Evolutionary conservation across 2,329 filamentous ascomycete genomes (phyloP), one percentile per base, ranked within the genome.

Genomic region (Xylariaceae sp.): DNA sequence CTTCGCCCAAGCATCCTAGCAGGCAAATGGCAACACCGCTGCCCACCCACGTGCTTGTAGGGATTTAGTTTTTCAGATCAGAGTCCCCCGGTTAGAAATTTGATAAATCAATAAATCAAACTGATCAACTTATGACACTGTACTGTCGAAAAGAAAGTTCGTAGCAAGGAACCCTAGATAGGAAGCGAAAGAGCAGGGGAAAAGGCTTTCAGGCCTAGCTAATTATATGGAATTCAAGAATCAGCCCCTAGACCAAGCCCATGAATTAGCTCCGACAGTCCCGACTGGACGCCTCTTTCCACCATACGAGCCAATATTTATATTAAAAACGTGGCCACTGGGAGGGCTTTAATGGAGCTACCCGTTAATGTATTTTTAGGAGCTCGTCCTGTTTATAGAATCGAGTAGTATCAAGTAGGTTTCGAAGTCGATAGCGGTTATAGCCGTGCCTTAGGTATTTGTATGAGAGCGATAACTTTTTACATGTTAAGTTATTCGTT

Each of bases 21-120:
- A 30, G 24, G 24, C 29, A 42, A 24, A 6, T 15, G 10, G 16
- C 44, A 39, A 29, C 44, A 21, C 44, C 18, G 36, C 13, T 43
- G 18, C 26, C 21, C 16, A 33, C 30, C 53, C 53, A 55, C 47
- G 47, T 55, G 53, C 53, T 29, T 40, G 52, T 55, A 51, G 37
- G 46, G 52, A 36, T 55, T 29, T 35, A 18, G 11, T 27, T 39
- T 16, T 35, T 26, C 21, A 27, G n/a, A 42, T 21, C 37, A 39
- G 46, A 44, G 21, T 23, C 21, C 32, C 39, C 40, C 24, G 43
- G 15, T 41, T 27, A 45, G 20, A 16, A 39, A 20, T 15, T 13
- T n/a, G 7, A n/a, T 23, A 30, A 26, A 40, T 13, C n/a, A n/a
- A n/a, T n/a, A n/a, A n/a, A n/a, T n/a, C n/a, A n/a, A n/a, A n/a